Evolutionary conservation across 345 rosid genomes (phyloP), one percentile per base, ranked within the genome.

Genomic region (Populus pruinosa): DNA sequence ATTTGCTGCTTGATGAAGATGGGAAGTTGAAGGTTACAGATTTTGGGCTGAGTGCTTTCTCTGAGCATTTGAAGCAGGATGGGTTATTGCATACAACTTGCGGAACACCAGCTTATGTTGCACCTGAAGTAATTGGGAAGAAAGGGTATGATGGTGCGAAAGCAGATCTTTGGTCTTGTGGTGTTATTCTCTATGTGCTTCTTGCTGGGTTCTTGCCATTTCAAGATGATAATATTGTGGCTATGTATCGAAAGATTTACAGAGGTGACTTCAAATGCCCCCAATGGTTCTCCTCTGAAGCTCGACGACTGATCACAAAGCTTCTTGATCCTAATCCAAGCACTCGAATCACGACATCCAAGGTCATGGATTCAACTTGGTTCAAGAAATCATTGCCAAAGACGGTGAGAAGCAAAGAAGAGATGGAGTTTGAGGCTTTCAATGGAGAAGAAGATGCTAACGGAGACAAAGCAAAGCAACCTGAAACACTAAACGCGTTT

Each of bases 131-230:
- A 4, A 95, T 91, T 7, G 85, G 90, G 20, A 89, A 87, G 39
- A 91, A 93, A 71, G 99, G 99, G 0, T 95, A 95, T 70, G 97
- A 95, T 55, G 98, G 99, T 0, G 89, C 99, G 0, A 95, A 88
- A 72, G 95, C 99, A 3, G 99, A 95, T 82, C 77, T 93, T 9
- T 95, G 98, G 99, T 93, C 99, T 6, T 95, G 99, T 59, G 99
- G 99, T 13, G 99, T 95, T 9, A 91, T 95, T 38, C 87, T 95
- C 5, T 93, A 85, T 18, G 99, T 91, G 64, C 91, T 95, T 8
- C 91, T 95, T 7, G 97, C 98, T 4, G 99, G 99, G 1, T 93
- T 89, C 79, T 74, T 95, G 62, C 99, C 99, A 0, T 93, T 95
- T 72, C 97, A 93, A 38, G 97, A 93, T 11, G 96, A 91, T 39